phyloP scores from a whole-genome alignment of 441 rosid species.

The Theobroma grandiflorum region DNA sequence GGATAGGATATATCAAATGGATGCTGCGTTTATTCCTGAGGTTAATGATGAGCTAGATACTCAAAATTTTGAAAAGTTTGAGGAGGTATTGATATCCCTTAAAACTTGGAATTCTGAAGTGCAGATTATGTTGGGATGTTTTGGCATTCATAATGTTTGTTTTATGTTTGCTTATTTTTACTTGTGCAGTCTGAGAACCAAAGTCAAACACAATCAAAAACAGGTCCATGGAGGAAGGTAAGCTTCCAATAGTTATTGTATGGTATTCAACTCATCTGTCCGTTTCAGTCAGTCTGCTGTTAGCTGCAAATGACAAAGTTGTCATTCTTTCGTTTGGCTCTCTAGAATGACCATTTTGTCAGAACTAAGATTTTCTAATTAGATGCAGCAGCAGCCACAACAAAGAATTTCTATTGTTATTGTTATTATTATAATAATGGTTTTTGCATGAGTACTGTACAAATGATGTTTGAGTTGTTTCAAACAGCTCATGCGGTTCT shows the following conservation, averaged over 20 bases:
- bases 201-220: constrained; percentile 7
- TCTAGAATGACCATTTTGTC: background rate
- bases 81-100: constrained; percentile 52
- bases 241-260: constrained; percentile 14
- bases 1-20: constrained; percentile 68
- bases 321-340: background rate
- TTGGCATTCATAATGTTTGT: constrained; percentile 10
- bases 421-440: background rate
- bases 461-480: too few relatives aligned
- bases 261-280: background rate
- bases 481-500: too few relatives aligned
- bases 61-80: constrained; percentile 78
- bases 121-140: constrained; percentile 20
- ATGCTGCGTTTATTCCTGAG: constrained; percentile 74
- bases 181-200: constrained; percentile 50
- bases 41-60: constrained; percentile 75
- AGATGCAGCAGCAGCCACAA: background rate
- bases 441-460: background rate
- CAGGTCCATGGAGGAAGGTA: constrained; percentile 64
- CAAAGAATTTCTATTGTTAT: background rate
- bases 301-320: background rate
- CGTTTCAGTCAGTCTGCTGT: background rate
- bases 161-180: constrained; percentile 26
- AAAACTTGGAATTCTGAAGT: background rate
- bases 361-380: background rate